Base-by-base conservation (phyloP, 1,284 basidiomycete species). In the Leccinum pachyderme region DNA sequence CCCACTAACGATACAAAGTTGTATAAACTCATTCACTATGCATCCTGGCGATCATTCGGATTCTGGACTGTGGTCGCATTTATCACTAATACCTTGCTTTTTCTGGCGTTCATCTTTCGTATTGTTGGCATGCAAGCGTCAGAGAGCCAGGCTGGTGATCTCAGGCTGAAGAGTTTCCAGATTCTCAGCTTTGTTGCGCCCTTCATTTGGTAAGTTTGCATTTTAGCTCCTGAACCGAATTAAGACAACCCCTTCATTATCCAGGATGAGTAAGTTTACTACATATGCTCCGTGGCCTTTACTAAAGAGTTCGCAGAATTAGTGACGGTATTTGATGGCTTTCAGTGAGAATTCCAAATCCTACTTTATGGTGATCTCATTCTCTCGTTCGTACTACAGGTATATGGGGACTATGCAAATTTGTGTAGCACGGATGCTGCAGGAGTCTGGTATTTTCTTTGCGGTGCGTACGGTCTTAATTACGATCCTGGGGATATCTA, bases 391-490 rank as follows among this genome's bases (percentile, higher is more conserved):
- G 27, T 49, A 84, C n/a, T 37, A 41, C 49, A 88, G 85, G 64
- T 91, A 89, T 61, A 80, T 92, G 49, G 91, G 91, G 2, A 91
- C 87, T 1, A 87, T 91, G 86, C 89, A 93, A 64, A 91, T 94
- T 33, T 93, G 91, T 61, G 82, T 93, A 18, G 83, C 87, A 12
- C 81, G 91, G 12, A 97, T 97, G 95, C 75, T 97, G 59, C 86
- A 90, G 68, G 95, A 98, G 72, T 94, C 91, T 8, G 86, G 90
- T 4, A 93, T 96, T 54, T 98, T 98, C 78, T 95, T 96, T 76
- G 82, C 84, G 70, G 89, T 93, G 59, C 50, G 81, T 66, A 58
- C 18, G 32, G 31, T 12, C 1, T 18, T 18, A 18, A 11, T 46
- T 27, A 12, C 9, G 51, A 3, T 24, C 24, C 2, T 7, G 24